Evolutionary conservation across 2,329 filamentous ascomycete species (phyloP), one percentile per base, ranked within the genome.

Genomic region (Fusarium buharicum): DNA sequence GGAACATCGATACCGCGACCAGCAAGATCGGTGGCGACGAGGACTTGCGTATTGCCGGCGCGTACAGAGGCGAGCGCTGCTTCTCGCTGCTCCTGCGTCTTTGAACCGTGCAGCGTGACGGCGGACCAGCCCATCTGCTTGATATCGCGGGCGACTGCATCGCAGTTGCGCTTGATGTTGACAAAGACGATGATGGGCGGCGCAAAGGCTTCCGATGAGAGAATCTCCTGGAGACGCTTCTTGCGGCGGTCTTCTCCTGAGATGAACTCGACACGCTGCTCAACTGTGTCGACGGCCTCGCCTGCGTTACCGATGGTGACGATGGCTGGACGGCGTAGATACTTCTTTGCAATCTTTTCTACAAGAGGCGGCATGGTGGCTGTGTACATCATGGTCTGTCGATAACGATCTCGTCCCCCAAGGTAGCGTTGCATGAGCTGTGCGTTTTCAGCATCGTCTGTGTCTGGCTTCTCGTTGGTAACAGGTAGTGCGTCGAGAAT

Each of bases 301-400:
- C 95, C 95, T 1, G 89, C 87, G 71, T 96, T 97, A 63, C 95
- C 95, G 64, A 99, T 98, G 0, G 91, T 97, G 34, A 97, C 93
- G 46, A 93, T 95, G 17, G 95, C 95, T 0, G 95, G 95, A 12
- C 95, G 87, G 1, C 94, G 90, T 14, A 98, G 86, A 73, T 99
- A 99, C 74, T 97, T 97, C 70, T 93, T 90, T n/a, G 95, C 95
- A 64, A 99, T 98, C 62, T 91, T 91, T 75, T 99, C 95, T 14
- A 99, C 91, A 0, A 91, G 87, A 0, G 91, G 80, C 2, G 95
- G 93, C 95, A 99, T 99, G 24, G 95, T 99, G 49, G 95, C 95
- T 65, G 95, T 98, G 86, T 98, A 99, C 95, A 99, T 99, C 95
- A 99, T 99, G 0, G 95, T 99, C 77, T 99, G 94, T 56, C 95